phyloP scores from a whole-genome alignment of 768 basidiomycete genomes.

The Arthromyces matolae region DNA sequence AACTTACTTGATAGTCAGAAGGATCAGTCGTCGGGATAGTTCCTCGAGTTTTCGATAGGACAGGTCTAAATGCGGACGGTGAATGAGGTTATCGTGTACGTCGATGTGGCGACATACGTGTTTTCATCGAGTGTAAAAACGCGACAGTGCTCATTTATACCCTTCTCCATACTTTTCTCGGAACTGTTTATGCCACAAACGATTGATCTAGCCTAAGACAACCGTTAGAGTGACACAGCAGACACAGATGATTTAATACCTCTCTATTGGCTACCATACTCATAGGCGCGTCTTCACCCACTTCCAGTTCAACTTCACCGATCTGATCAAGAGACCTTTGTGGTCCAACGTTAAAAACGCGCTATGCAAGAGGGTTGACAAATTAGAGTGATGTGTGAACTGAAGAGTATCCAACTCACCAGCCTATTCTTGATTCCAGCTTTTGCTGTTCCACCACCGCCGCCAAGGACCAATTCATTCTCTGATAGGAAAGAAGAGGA shows the following conservation, averaged over 20 bases:
- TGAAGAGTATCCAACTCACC: conserved; percentile 41
- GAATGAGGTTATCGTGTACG: background rate
- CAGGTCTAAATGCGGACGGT: conserved; percentile 49
- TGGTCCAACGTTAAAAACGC: conserved; percentile 59
- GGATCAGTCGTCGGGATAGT: conserved; percentile 59
- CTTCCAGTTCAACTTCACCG: conserved; percentile 71
- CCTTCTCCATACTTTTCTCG: conserved; percentile 52
- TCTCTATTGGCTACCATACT: conserved; percentile 72
- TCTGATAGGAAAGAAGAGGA: conserved; percentile 76
- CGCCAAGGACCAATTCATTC: conserved; percentile 76
- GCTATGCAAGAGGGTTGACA: conserved; percentile 35
- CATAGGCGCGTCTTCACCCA: conserved; percentile 94
- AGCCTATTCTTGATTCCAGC: conserved; percentile 95
- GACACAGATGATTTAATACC: conserved; percentile 34
- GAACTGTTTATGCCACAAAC: conserved; percentile 89
- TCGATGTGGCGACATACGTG: conserved; percentile 41
- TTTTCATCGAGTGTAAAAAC: conserved; percentile 56
- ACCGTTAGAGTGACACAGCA: conserved; percentile 4
- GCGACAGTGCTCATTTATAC: conserved; percentile 84
- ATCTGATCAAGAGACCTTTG: conserved; percentile 52
- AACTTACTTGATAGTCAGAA: conserved; percentile 84
- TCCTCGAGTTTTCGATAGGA: conserved; percentile 44
- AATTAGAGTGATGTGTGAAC: background rate
- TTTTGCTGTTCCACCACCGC: conserved; percentile 82
- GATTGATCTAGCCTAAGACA: conserved; percentile 44